Percentiles rank a stretch among this genome's conserved stretches.
Conservation (phyloP, 352 stramenopile species). For the Globisporangium yorkense region DNA sequence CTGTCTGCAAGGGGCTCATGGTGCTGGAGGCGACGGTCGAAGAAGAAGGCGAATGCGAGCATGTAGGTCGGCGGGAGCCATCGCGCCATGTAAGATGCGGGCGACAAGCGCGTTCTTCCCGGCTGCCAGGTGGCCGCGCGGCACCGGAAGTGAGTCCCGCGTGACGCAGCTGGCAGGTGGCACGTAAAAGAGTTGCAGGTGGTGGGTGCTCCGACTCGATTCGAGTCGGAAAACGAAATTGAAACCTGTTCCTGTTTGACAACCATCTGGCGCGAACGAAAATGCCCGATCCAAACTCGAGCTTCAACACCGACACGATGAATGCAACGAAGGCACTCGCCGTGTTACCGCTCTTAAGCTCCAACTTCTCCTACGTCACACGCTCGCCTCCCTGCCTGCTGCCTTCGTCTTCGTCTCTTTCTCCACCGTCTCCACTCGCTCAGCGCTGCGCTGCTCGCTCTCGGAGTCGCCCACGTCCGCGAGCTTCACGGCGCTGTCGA, state of each 20-base stretch:
- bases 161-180: neutral
- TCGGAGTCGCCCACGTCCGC: neutral
- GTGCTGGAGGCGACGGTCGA: neutral
- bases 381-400: neutral
- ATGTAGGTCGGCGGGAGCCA: too few relatives aligned
- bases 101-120: neutral
- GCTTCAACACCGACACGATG: too few relatives aligned
- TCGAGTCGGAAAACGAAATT: neutral
- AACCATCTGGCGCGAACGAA: neutral
- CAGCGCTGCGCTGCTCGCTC: neutral
- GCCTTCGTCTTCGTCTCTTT: neutral
- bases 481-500: neutral
- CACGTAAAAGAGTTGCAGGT: neutral
- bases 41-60: neutral
- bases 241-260: neutral
- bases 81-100: neutral
- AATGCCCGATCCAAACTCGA: too few relatives aligned
- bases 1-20: neutral
- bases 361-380: neutral
- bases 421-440: neutral
- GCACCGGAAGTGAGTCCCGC: neutral
- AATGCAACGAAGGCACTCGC: neutral
- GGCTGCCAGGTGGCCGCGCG: neutral
- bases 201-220: neutral
- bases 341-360: neutral